Base-by-base conservation (phyloP, 352 stramenopile species). In the Pythium brachiatum region DNA sequence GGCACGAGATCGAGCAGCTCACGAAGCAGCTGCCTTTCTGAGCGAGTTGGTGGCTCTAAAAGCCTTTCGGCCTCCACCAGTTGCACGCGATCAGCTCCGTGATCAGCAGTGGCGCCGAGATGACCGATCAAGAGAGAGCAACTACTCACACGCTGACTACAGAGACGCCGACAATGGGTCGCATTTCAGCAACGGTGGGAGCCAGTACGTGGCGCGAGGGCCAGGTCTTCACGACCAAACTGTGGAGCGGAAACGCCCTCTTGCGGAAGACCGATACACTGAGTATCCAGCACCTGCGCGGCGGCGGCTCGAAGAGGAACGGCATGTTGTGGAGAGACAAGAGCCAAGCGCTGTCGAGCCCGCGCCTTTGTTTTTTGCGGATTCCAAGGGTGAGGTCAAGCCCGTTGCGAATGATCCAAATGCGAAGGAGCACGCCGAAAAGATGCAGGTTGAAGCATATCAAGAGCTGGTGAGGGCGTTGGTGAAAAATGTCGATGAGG, bases 381-480 rank as follows among this genome's bases (percentile, higher is more conserved):
- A 93, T 50, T 62, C 71, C 31, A 76, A 73, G 7, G 83, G 83
- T 7, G 73, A 79, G 53, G 31, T 29, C 16, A 77, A 59, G 13
- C 73, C 55, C 23, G 46, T 64, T 27, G 25, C 52, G 3, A 58
- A 58, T 20, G 36, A 64, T 18, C 75, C 71, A 4, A 70, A 60
- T 8, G 72, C 50, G 66, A 83, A 66, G 56, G 71, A 60, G 52
- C 68, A 7, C 55, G 75, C n/a, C 70, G 83, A 57, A 60, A 69
- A 31, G 75, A 73, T 38, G 13, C 56, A 64, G 52, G 81, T 85
- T 4, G 76, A 85, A 0, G 63, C 69, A 26, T 93, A 93, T 52
- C 75, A 89, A 44, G 74, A 86, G 50, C 46, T 93, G 15, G 50
- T 93, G 51, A 58, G 66, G n/a, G 60, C 78, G 38, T 58, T 90